Evolutionary conservation across 768 basidiomycete genomes (phyloP), one percentile per base, ranked within the genome.

Genomic region (Neoboletus subvelutipes): DNA sequence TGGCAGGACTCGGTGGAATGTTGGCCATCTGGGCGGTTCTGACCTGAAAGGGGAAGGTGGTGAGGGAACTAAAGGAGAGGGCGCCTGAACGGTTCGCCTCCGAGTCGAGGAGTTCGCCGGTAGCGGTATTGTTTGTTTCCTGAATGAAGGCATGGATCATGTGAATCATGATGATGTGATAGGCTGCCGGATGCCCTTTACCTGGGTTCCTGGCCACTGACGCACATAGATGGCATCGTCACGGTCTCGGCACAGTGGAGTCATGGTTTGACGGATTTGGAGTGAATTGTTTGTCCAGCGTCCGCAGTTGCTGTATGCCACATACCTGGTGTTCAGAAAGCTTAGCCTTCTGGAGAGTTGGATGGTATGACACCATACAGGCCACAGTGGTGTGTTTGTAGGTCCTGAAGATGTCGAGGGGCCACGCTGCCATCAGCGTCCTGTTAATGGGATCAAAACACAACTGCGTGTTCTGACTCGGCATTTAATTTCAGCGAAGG

Each of bases 401-500:
- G 54, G 47, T 36, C 50, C 33, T 47, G 34, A 10, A 45, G 45
- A 50, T 41, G 50, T 36, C 33, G 57, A 59, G 50, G 28, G 42
- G 1, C 45, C 57, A 36, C 40, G 59, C 59, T 29, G 50, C 24
- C 54, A 62, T 61, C 59, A 61, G 37, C 18, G 34, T 22, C 17
- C 6, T 34, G 20, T 50, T 22, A 29, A 20, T 47, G 48, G 28
- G 28, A 61, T 61, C 60, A 58, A 56, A 40, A 33, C 29, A 29
- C 39, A 8, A 28, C 13, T n/a, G 37, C 42, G 31, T 59, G 56
- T 37, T 15, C 13, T 24, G n/a, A 22, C 45, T 67, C 63, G 64
- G 64, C 55, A 59, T 68, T 66, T 59, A 61, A 63, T 68, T 55
- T 61, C 61, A 62, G 61, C 12, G 20, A 48, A 5, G 41, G 9